Conservation (phyloP, 345 rosid genomes). For the Combretum micranthum region DNA sequence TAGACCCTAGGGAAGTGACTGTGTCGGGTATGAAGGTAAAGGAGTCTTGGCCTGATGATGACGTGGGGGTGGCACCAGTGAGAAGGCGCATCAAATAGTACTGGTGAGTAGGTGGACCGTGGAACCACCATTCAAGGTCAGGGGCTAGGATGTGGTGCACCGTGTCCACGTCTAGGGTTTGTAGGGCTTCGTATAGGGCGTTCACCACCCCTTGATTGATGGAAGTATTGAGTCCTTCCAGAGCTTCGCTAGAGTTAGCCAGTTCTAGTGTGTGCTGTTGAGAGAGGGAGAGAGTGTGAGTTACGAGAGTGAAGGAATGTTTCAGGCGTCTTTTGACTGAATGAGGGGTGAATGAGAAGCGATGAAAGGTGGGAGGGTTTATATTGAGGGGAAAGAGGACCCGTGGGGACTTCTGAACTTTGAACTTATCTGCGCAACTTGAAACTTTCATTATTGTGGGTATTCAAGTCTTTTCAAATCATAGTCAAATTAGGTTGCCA, state of each 20-base stretch:
- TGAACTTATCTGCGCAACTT: too few species aligned
- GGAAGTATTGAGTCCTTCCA: constrained; percentile 36
- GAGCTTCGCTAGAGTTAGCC: constrained; percentile 51
- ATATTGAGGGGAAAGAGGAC: too few species aligned
- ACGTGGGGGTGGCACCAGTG: constrained; percentile 46
- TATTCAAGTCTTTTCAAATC: too few species aligned
- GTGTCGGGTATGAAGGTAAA: constrained; percentile 49
- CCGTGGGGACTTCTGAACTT: too few species aligned
- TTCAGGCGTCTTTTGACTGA: too few species aligned
- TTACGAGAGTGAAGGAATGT: too few species aligned
- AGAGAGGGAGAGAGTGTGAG: too few species aligned
- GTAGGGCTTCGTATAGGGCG: constrained; percentile 67
- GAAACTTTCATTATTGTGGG: too few species aligned
- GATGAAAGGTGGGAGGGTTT: too few species aligned
- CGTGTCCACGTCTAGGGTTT: constrained; percentile 51
- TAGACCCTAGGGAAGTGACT: constrained; percentile 50
- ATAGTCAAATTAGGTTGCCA: too few species aligned
- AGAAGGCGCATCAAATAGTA: constrained; percentile 78
- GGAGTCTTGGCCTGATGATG: constrained; percentile 5
- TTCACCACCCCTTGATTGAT: constrained; percentile 67
- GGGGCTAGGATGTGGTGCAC: constrained; percentile 61
- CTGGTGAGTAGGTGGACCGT: constrained; percentile 92
- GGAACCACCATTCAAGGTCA: constrained; percentile 96
- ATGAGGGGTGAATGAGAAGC: too few species aligned
- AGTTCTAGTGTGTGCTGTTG: constrained; percentile 36